Evolutionary conservation across 345 rosid genomes (phyloP), one percentile per base, ranked within the genome.

Genomic region (Corymbia maculata): DNA sequence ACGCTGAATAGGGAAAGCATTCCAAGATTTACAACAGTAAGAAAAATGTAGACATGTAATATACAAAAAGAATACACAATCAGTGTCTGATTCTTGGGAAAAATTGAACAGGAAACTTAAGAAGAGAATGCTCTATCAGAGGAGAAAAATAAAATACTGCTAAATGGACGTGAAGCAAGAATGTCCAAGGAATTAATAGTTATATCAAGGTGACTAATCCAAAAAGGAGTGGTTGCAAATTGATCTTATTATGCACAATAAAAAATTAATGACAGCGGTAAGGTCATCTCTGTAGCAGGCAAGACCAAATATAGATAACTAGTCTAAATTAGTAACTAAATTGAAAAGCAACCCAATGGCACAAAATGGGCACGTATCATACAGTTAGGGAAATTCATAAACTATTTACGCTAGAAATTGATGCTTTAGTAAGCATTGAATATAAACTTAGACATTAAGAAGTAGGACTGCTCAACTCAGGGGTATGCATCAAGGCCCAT

Each of bases 1-100:
- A 93, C 95, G 94, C 99, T 98, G 94, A 88, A 86, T 89, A 79
- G 86, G 61, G 85, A 79, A 36, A 61, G 49, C 91, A 86, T 85
- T 75, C 36, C 88, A n/a, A 8, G 21, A 85, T n/a, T 85, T 51
- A 52, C 28, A 86, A 85, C 50, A 36, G 82, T 36, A 36, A 22
- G 13, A 70, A 22, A 22, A 85, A 49, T 26, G 50, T 21, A n/a
- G 13, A 59, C 24, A 44, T 50, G 42, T 51, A 53, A 88, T 32
- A 86, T 66, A 85, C 64, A 44, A 66, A 50, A 22, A 28, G 32
- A 52, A 55, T 22, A 30, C 52, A 55, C 51, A 64, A 89, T 88
- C n/a, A 85, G 79, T 89, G 85, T 50, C 57, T 28, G 47, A 70
- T 68, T 9, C 24, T 32, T 36, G 24, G 45, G 79, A 68, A 68